phyloP scores from a whole-genome alignment of 306 rosid genomes.

The Chamaecrista fasciculata region DNA sequence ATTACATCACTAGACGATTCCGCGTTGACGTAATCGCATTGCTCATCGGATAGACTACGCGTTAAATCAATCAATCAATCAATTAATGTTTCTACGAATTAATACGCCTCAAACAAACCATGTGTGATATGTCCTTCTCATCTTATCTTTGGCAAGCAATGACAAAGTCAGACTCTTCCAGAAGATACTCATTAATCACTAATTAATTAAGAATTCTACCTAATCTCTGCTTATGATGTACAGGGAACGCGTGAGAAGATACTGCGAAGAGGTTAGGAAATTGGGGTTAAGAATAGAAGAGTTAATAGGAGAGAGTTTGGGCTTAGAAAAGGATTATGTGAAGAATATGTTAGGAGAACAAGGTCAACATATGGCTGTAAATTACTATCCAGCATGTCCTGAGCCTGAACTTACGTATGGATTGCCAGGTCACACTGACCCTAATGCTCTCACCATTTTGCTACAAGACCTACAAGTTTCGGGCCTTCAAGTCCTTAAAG shows the following conservation, averaged over 20 bases:
- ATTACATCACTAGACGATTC: neutral
- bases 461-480: conserved; percentile 68
- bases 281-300: conserved; percentile 62
- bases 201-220: no score
- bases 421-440: conserved; percentile 88
- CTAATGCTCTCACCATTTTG: conserved; percentile 85
- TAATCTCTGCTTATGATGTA: no score
- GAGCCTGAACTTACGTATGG: conserved; percentile 94
- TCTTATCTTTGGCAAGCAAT: no score
- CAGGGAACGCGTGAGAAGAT: conserved; percentile 61
- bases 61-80: no score
- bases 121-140: no score
- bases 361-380: conserved; percentile 97
- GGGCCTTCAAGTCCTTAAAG: conserved; percentile 86
- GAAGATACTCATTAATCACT: no score
- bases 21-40: neutral
- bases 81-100: no score
- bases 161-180: neutral
- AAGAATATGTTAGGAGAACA: conserved; percentile 61
- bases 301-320: conserved; percentile 74
- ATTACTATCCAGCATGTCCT: conserved; percentile 90
- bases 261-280: conserved; percentile 54
- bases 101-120: no score
- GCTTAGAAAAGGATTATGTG: conserved; percentile 57
- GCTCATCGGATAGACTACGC: neutral